phyloP scores from a whole-genome alignment of 2,329 filamentous ascomycete species.

The Colletotrichum plurivorum region DNA sequence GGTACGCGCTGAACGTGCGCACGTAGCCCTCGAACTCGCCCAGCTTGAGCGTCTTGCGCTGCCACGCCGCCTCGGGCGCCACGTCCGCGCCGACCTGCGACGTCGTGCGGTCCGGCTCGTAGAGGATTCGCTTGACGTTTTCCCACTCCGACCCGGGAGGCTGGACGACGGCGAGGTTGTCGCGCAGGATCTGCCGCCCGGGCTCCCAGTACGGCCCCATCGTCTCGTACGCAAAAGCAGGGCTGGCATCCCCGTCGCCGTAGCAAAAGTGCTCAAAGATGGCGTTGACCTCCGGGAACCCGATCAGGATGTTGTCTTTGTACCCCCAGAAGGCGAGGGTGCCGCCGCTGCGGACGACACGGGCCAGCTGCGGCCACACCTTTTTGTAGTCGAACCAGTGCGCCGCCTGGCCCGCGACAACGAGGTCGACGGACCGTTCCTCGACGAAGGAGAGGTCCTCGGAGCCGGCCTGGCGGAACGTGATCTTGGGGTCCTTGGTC shows the following conservation, averaged over 20 bases:
- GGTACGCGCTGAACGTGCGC: constrained; percentile 72
- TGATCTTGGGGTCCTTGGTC: constrained; percentile 59
- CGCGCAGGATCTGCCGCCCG: constrained; percentile 68
- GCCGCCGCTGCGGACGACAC: constrained; percentile 68
- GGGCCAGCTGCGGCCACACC: constrained; percentile 68
- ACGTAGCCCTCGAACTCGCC: constrained; percentile 73
- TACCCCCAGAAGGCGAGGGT: constrained; percentile 78
- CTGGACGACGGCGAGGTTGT: constrained; percentile 64
- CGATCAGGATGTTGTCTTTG: constrained; percentile 73
- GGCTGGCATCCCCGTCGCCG: constrained; percentile 59
- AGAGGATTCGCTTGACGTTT: constrained; percentile 66
- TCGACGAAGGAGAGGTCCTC: constrained; percentile 67
- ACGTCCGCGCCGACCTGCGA: constrained; percentile 48
- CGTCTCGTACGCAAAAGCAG: constrained; percentile 59
- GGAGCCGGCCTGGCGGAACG: constrained; percentile 64
- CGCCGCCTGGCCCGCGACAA: constrained; percentile 68
- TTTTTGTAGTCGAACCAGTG: constrained; percentile 76
- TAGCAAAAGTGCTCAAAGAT: constrained; percentile 71
- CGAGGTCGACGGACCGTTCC: constrained; percentile 66
- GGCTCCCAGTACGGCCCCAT: constrained; percentile 75
- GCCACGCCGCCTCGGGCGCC: constrained; percentile 56
- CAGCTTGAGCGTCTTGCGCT: constrained; percentile 67
- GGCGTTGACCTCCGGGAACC: constrained; percentile 64
- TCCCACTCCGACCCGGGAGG: constrained; percentile 67
- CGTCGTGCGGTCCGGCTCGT: constrained; percentile 66